phyloP scores from a whole-genome alignment of 371 early-diverging fungal species.

The Syncephalastrum racemosum region DNA sequence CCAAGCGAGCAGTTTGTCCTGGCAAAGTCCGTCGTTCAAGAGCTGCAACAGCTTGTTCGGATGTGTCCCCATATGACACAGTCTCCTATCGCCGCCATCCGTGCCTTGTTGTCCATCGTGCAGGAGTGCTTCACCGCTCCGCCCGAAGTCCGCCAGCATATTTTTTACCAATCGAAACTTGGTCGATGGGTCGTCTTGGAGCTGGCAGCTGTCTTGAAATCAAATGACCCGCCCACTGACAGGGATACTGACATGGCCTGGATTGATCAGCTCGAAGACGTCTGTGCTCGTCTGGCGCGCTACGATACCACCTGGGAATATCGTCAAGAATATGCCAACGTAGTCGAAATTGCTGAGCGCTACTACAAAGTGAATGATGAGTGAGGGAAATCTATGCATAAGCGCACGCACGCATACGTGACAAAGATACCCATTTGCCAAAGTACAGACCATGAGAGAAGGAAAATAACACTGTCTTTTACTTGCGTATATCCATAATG shows the following conservation, averaged over 20 bases:
- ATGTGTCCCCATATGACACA: slow-evolving; percentile 14
- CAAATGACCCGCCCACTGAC: slow-evolving; percentile 12
- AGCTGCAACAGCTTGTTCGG: slow-evolving; percentile 25
- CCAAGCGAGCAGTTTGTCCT: slow-evolving; percentile 37
- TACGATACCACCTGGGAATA: slow-evolving; percentile 46
- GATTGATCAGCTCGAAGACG: slow-evolving; percentile 23
- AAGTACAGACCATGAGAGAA: too few relatives aligned
- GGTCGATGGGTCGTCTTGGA: slow-evolving; percentile 39
- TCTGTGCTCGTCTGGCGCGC: slow-evolving; percentile 25
- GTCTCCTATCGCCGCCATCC: slow-evolving; percentile 17
- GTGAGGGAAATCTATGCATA: too few relatives aligned
- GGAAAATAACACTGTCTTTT: too few relatives aligned
- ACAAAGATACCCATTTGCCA: too few relatives aligned
- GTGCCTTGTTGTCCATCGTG: slow-evolving; percentile 28
- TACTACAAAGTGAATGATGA: too few relatives aligned
- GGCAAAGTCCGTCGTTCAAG: slow-evolving; percentile 24
- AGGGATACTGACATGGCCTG: slow-evolving; percentile 13
- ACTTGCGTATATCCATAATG: too few relatives aligned
- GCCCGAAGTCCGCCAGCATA: slow-evolving; percentile 38
- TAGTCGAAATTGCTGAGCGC: slow-evolving; percentile 27
- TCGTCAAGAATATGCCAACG: slow-evolving; percentile 38
- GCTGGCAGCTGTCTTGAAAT: slow-evolving; percentile 32
- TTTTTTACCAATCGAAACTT: slow-evolving; percentile 37
- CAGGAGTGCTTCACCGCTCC: slow-evolving; percentile 32
- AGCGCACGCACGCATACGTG: too few relatives aligned